Base-by-base conservation (phyloP, 148 eudicot genomes). In the Silene latifolia region DNA sequence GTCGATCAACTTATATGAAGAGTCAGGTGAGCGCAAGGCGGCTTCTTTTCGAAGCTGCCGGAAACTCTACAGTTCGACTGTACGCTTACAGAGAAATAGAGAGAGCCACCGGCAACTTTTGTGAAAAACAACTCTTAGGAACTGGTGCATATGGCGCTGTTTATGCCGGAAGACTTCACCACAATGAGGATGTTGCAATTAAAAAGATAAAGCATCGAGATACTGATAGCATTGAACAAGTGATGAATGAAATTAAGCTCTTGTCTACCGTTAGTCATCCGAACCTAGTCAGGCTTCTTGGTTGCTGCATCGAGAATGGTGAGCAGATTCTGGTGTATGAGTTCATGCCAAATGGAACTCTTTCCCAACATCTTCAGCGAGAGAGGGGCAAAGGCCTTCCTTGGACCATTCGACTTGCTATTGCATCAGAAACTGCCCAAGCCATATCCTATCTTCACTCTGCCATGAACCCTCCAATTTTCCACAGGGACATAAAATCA, bases 101-200 rank as follows among this genome's bases (percentile, higher is more conserved):
- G 74, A 84, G 88, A 79, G 91, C 98, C 25, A 90, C 98, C 46
- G 77, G 82, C 56, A 79, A 86, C 48, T 93, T 93, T 72, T 84
- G 83, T 27, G 98, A 93, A 74, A 88, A 87, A 57, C 89, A 90
- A 72, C 71, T 89, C 62, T 82, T 93, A 19, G 98, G 98, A 60
- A 89, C 90, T 3, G 98, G 98, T 11, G 98, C 98, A 27, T 93
- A 93, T 35, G 98, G 98, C 32, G 89, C 98, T 20, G 98, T 93
- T 67, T 93, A 93, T 73, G 87, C 90, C 25, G 98, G 98, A 71
- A 87, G 70, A 73, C 84, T 93, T 68, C 84, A 85, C 82, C 81
- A 85, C 62, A 80, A 82, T 29, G 98, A 90, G 21, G 87, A 74
- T 57, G 96, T 93, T 42, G 98, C 98, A 17, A 85, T 93, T 6